Evolutionary conservation across 1,139 yeast genomes (phyloP), one percentile per base, ranked within the genome.

Genomic region (Candida tropicalis): DNA sequence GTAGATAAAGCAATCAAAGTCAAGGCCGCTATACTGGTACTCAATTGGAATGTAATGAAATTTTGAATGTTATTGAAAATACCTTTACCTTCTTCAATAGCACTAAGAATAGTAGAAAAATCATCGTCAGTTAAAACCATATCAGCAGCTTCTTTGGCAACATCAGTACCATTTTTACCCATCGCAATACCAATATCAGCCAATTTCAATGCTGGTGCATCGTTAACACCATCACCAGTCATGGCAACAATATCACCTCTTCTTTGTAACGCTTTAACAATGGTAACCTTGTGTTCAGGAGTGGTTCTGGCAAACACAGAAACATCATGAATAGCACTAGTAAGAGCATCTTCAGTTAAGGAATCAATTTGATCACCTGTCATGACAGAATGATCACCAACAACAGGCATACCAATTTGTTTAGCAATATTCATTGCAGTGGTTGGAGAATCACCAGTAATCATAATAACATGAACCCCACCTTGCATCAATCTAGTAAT

Each of bases 191-290:
- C 99, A 55, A 93, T 95, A 65, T 93, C 97, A 2, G 99, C 99
- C 58, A 91, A 75, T 63, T 93, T 93, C 57, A 93, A 77, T 4
- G 99, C 98, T n/a, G 99, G 99, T 0, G 99, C 97, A 68, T 93
- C 99, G 62, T 93, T 93, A 22, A 93, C 99, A 66, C 99, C 99
- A 65, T 93, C 99, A 53, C 99, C 99, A 9, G 98, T 93, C 99
- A 93, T 93, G 33, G 97, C 99, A 39, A 93, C 99, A 50, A 91
- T 84, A 63, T 93, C 97, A 38, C 97, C 98, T 56, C 96, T 79
- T 59, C 82, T 77, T 65, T 93, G 97, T 54, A 93, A 75, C 0
- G 97, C 97, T 58, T 87, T 81, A 25, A 93, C 96, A 65, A 93
- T 93, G 42, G 87, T 76, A 47, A 93, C 87, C 63, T 93, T 93